phyloP scores from a whole-genome alignment of 2,329 filamentous ascomycete species.

The Cytospora paraplurivora region DNA sequence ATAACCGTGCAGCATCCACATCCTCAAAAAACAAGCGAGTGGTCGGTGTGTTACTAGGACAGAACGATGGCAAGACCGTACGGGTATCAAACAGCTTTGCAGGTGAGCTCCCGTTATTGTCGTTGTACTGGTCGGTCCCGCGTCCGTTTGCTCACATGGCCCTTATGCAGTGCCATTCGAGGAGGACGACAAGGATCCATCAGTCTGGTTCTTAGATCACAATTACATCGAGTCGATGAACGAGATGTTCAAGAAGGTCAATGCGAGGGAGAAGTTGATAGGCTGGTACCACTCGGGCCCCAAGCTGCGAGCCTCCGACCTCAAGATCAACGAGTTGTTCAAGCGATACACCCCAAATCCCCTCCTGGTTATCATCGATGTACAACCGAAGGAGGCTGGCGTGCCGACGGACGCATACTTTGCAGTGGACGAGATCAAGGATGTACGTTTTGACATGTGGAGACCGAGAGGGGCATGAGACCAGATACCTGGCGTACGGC shows the following conservation, averaged over 20 bases:
- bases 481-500: not conserved
- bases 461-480: not conserved
- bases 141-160: constrained; percentile 22
- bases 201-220: constrained; percentile 98
- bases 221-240: constrained; percentile 99
- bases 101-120: constrained; percentile 57
- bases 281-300: constrained; percentile 99
- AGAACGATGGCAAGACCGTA: constrained; percentile 95
- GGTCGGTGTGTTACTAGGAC: constrained; percentile 89
- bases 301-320: constrained; percentile 92
- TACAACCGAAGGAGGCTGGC: constrained; percentile 96
- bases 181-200: constrained; percentile 97
- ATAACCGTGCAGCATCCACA: constrained; percentile 87
- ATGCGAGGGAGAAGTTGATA: constrained; percentile 97
- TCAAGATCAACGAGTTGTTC: constrained; percentile 99
- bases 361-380: constrained; percentile 94
- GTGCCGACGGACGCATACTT: constrained; percentile 99
- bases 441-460: constrained; percentile 61
- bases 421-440: constrained; percentile 98
- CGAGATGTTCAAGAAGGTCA: constrained; percentile 99
- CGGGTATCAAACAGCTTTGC: constrained; percentile 99
- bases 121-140: constrained; percentile 10
- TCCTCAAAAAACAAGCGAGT: constrained; percentile 83
- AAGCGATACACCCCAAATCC: constrained; percentile 98
- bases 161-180: constrained; percentile 69